Evolutionary conservation across 2,329 filamentous ascomycete species (phyloP).

Genomic region (Pseudopithomyces maydicus): DNA sequence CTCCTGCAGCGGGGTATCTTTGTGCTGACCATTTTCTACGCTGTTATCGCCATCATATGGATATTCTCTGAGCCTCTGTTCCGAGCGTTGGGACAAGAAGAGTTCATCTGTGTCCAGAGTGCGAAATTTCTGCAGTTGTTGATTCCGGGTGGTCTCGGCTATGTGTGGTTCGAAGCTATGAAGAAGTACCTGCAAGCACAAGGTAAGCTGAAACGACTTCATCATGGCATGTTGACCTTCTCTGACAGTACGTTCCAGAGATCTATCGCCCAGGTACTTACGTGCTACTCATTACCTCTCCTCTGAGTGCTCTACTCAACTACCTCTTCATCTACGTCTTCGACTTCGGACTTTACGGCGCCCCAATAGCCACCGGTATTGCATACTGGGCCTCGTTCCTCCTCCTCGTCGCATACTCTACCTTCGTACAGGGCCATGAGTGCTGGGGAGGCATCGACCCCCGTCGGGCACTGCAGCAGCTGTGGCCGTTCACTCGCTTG

Average conservation of each 20-base stretch:
- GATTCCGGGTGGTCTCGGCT: constrained; percentile 81
- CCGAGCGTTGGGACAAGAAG: constrained; percentile 74
- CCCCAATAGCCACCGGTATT: constrained; percentile 80
- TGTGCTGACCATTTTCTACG: constrained; percentile 73
- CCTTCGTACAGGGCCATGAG: constrained; percentile 71
- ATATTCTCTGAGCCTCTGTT: constrained; percentile 76
- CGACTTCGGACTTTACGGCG: constrained; percentile 74
- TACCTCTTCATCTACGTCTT: constrained; percentile 76
- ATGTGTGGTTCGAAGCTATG: constrained; percentile 85
- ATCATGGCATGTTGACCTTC: neutral
- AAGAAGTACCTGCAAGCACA: constrained; percentile 65
- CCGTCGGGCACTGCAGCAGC: constrained; percentile 66
- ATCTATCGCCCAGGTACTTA: constrained; percentile 70
- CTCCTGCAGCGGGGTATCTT: constrained; percentile 78
- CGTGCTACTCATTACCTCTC: constrained; percentile 65
- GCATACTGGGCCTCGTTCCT: constrained; percentile 86
- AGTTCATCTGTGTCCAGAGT: constrained; percentile 68
- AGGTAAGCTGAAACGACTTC: constrained; percentile 44
- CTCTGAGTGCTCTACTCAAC: constrained; percentile 62
- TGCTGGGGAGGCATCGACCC: constrained; percentile 77
- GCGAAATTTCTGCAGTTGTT: constrained; percentile 74
- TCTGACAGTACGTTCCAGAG: constrained; percentile 44
- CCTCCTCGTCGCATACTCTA: constrained; percentile 73
- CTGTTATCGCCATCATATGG: constrained; percentile 76
- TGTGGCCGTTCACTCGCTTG: constrained; percentile 73